Conservation (phyloP, 148 eudicot genomes). For the Rhododendron simsii region DNA sequence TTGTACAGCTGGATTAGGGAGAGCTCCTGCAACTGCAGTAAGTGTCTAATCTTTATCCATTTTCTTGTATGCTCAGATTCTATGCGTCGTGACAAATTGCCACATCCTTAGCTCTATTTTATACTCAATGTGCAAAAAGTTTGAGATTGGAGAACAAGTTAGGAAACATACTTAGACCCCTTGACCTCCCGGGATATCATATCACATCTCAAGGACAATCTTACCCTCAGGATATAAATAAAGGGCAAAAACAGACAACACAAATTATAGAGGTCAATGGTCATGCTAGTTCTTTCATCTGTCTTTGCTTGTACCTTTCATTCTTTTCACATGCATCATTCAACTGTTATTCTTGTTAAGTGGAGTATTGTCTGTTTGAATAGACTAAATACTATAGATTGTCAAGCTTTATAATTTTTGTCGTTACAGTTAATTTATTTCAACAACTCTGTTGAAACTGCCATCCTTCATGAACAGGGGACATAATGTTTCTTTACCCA, state of each 20-base stretch:
- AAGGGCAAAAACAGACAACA: neutral
- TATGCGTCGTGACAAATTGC: constrained; percentile 1
- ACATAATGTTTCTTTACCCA: no score
- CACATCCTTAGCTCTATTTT: neutral
- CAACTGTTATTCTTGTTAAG: neutral
- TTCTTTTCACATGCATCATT: neutral
- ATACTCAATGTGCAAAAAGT: neutral
- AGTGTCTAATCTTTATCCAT: constrained; percentile 9
- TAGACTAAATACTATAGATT: neutral
- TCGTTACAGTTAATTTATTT: neutral
- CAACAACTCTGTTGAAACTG: neutral
- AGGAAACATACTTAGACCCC: neutral
- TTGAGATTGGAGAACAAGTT: neutral
- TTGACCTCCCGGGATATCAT: neutral
- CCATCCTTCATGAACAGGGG: neutral
- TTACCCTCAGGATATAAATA: neutral
- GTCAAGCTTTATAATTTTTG: neutral
- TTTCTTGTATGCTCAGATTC: neutral
- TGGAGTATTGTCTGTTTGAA: neutral
- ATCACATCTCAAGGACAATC: neutral
- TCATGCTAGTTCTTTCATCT: neutral
- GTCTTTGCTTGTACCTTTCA: neutral
- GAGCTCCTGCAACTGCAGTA: constrained; percentile 98
- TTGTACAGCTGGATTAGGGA: constrained; percentile 97
- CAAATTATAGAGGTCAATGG: neutral